Evolutionary conservation across 2,329 filamentous ascomycete genomes (phyloP).

Genomic region (Colletotrichum kahawae): DNA sequence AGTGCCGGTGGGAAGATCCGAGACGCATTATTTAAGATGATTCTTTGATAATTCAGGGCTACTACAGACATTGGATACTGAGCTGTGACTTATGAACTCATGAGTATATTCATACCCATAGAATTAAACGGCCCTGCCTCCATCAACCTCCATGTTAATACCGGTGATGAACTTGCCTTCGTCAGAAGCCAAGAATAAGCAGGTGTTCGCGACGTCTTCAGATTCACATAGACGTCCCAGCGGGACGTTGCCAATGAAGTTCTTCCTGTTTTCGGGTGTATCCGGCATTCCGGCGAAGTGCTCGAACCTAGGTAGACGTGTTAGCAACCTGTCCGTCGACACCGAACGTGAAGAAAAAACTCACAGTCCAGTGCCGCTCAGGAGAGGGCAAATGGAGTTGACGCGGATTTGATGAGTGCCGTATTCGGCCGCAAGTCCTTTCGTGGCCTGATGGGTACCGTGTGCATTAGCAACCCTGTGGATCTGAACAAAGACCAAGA

Average conservation of each 20-base stretch:
- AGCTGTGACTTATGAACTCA: neutral
- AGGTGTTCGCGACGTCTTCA: slow-evolving; percentile 73
- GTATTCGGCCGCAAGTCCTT: slow-evolving; percentile 72
- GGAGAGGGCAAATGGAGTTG: slow-evolving; percentile 72
- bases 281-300: slow-evolving; percentile 66
- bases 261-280: slow-evolving; percentile 64
- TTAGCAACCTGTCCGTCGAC: neutral
- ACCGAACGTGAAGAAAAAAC: slow-evolving; percentile 2
- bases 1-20: neutral
- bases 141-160: slow-evolving; percentile 63
- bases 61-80: neutral
- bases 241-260: slow-evolving; percentile 16
- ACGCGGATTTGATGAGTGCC: slow-evolving; percentile 75
- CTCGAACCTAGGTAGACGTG: slow-evolving; percentile 25
- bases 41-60: neutral
- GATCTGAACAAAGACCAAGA: too few species aligned
- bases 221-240: slow-evolving; percentile 44
- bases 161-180: slow-evolving; percentile 77
- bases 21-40: neutral
- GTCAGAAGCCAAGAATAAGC: slow-evolving; percentile 72
- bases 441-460: slow-evolving; percentile 43
- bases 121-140: slow-evolving; percentile 3
- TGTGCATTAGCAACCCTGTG: neutral
- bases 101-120: neutral
- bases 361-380: slow-evolving; percentile 68